Evolutionary conservation across 208 protist species (phyloP).

Genomic region (Borovskyia barvae): DNA sequence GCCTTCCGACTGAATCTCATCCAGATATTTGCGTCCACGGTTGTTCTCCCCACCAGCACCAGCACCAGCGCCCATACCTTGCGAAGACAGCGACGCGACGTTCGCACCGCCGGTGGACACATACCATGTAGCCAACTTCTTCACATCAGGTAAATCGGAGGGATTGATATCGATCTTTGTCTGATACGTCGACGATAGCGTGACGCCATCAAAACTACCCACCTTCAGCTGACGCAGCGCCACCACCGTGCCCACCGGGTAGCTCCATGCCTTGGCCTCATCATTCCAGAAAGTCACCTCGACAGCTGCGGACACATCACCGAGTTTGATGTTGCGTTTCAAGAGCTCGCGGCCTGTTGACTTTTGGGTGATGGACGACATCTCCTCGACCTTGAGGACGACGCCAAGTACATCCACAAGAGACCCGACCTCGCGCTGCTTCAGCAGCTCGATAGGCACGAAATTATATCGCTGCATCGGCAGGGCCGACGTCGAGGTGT

Average conservation of each 20-base stretch:
- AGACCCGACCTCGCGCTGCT: conserved; percentile 84
- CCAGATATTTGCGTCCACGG: conserved; percentile 83
- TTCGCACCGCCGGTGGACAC: conserved; percentile 77
- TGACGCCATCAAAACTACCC: conserved; percentile 85
- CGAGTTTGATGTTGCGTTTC: conserved; percentile 81
- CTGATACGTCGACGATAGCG: conserved; percentile 80
- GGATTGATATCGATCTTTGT: conserved; percentile 84
- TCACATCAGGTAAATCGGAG: conserved; percentile 64
- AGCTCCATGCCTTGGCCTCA: conserved; percentile 68
- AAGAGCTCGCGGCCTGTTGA: conserved; percentile 79
- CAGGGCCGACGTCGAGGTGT: conserved; percentile 41
- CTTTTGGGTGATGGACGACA: conserved; percentile 76
- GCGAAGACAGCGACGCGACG: conserved; percentile 70
- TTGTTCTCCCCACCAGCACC: conserved; percentile 51
- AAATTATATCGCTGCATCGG: conserved; percentile 89
- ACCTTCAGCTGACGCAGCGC: conserved; percentile 84
- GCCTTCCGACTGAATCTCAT: conserved; percentile 74
- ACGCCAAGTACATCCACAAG: conserved; percentile 85
- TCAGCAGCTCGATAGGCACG: conserved; percentile 81
- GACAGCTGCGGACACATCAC: conserved; percentile 73
- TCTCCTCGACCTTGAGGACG: conserved; percentile 69
- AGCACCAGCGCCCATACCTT: conserved; percentile 32
- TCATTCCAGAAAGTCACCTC: conserved; percentile 92
- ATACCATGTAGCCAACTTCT: conserved; percentile 87
- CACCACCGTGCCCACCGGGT: conserved; percentile 67